Evolutionary conservation across 2,329 filamentous ascomycete species (phyloP).

Genomic region (Pseudogymnoascus sp.): DNA sequence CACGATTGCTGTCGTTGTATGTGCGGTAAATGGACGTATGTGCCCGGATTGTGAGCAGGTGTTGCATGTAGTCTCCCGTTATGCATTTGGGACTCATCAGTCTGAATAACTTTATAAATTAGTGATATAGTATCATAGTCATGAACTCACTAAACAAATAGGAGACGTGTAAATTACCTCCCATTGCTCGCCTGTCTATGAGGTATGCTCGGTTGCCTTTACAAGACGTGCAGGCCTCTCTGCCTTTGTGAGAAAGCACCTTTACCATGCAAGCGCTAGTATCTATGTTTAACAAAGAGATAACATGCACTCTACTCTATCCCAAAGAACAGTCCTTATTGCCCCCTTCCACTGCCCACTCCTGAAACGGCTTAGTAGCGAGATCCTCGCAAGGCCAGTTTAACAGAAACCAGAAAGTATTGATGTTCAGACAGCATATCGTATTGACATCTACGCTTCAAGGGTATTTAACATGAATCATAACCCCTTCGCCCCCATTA

Average conservation of each 20-base stretch:
- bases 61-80: neutral
- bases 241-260: neutral
- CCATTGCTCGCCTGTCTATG: neutral
- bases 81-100: neutral
- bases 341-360: no score
- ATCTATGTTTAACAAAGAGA: neutral
- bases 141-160: no score
- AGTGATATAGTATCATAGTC: neutral
- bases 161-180: neutral
- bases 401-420: no score
- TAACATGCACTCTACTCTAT: neutral
- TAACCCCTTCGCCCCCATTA: neutral
- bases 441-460: neutral
- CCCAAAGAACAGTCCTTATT: no score
- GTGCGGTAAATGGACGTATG: neutral
- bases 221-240: neutral
- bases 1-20: neutral
- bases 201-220: neutral
- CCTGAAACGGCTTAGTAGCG: no score
- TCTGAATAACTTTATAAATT: neutral
- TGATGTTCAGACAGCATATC: neutral
- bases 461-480: neutral
- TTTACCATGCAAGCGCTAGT: neutral
- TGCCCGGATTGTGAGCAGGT: neutral
- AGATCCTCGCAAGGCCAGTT: no score